Conservation (phyloP, 129 eudicot genomes). For the Dittrichia graveolens region DNA sequence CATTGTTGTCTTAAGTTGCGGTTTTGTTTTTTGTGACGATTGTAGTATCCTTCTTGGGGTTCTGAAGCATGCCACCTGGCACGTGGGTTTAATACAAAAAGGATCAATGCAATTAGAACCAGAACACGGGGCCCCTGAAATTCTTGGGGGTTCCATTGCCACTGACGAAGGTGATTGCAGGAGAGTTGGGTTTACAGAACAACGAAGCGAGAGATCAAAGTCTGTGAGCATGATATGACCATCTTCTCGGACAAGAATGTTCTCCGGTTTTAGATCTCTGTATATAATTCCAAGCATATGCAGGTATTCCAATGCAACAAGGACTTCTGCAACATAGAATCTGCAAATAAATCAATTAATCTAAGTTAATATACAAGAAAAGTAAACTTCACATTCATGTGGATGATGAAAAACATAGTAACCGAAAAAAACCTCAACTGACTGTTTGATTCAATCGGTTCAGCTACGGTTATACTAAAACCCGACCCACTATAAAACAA, state of each 20-base stretch:
- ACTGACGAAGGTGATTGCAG: constrained; percentile 44
- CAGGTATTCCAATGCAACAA: constrained; percentile 81
- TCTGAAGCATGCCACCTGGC: constrained; percentile 75
- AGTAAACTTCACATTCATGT: too few relatives aligned
- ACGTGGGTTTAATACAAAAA: constrained; percentile 73
- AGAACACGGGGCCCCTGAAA: constrained; percentile 68
- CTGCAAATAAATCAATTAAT: constrained; percentile 34
- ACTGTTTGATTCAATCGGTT: too few relatives aligned
- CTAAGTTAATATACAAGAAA: not conserved
- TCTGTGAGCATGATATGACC: constrained; percentile 97
- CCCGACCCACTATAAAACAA: too few relatives aligned
- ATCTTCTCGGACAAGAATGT: constrained; percentile 86
- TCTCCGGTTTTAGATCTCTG: constrained; percentile 89
- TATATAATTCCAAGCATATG: constrained; percentile 95
- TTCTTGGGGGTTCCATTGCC: constrained; percentile 52
- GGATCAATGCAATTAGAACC: constrained; percentile 86
- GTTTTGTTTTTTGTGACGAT: constrained; percentile 52
- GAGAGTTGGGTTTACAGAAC: constrained; percentile 78
- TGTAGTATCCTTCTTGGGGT: constrained; percentile 49
- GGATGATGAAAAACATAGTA: too few relatives aligned
- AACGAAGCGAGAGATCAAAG: constrained; percentile 87
- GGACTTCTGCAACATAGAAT: constrained; percentile 92
- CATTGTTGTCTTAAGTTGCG: constrained; percentile 42
- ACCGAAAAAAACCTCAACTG: too few relatives aligned
- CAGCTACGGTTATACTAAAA: too few relatives aligned